Conservation (phyloP, 495 filamentous ascomycete species). For the Usnea hakonensis region DNA sequence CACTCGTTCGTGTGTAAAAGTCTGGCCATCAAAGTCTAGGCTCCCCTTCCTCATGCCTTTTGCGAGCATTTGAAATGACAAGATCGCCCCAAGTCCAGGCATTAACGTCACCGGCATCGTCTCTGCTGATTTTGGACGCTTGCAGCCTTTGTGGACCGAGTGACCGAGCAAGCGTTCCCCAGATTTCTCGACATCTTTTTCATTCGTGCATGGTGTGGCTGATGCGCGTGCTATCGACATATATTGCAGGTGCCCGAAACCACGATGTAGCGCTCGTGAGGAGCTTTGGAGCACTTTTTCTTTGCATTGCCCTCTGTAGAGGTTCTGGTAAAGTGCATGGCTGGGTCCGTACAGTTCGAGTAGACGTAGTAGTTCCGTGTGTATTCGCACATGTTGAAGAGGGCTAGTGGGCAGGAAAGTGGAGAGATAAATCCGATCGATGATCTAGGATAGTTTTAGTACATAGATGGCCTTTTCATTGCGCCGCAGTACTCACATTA, state of each 20-base stretch:
- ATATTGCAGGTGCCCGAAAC: conserved; percentile 58
- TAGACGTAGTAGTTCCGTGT: conserved; percentile 74
- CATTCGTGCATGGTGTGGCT: background rate
- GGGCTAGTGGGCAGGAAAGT: background rate
- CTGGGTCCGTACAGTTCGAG: conserved; percentile 58
- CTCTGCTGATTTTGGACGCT: background rate
- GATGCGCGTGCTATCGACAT: conserved; percentile 32
- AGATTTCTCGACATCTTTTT: background rate
- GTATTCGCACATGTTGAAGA: conserved; percentile 64
- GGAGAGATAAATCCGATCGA: background rate
- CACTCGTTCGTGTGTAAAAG: background rate
- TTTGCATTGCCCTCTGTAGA: conserved; percentile 56
- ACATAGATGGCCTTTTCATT: background rate
- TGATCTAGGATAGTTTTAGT: conserved; percentile 5
- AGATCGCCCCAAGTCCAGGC: background rate
- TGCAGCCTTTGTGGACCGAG: background rate
- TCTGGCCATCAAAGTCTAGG: background rate
- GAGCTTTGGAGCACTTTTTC: conserved; percentile 52
- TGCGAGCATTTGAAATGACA: background rate
- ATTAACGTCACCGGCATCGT: background rate
- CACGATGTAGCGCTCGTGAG: conserved; percentile 71
- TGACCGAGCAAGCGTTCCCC: background rate
- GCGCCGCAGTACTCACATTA: background rate
- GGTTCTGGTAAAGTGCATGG: conserved; percentile 60
- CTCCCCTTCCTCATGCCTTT: background rate